A percentile compares a stretch with the other conserved stretches of the same genome.
phyloP scores from a whole-genome alignment of 2,329 filamentous ascomycete species.

The Hirsutella thompsonii region DNA sequence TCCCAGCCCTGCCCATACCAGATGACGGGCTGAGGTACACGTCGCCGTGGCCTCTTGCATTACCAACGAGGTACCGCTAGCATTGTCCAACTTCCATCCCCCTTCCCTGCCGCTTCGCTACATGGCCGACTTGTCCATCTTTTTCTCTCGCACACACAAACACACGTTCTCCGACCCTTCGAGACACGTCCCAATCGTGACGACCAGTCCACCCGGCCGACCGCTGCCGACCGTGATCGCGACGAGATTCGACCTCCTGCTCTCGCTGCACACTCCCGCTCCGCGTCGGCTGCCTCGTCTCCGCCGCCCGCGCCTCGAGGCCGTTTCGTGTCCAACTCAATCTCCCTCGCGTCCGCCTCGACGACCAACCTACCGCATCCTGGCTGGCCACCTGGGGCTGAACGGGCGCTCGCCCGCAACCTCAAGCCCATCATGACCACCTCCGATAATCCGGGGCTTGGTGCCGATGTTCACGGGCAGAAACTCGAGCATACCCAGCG shows the following conservation, averaged over 20 bases:
- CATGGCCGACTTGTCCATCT: neutral
- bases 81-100: constrained; percentile 1
- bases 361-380: constrained; percentile 9
- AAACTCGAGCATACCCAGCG: constrained; percentile 44
- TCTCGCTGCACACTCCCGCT: neutral
- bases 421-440: constrained; percentile 20
- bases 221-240: neutral
- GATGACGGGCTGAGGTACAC: neutral
- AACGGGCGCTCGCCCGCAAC: constrained; percentile 25
- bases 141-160: neutral
- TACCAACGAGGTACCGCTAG: neutral
- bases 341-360: neutral
- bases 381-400: constrained; percentile 23
- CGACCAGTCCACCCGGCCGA: neutral
- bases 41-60: neutral
- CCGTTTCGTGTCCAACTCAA: neutral
- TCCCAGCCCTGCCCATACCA: neutral
- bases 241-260: neutral
- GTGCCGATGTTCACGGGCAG: constrained; percentile 9
- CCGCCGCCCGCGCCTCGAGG: neutral
- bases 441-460: constrained; percentile 14
- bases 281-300: neutral
- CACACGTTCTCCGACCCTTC: neutral
- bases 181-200: neutral
- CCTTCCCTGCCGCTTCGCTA: neutral